Percentiles rank a stretch among this genome's conserved stretches.
phyloP scores from a whole-genome alignment of 2,329 filamentous ascomycete genomes.

The Didymella pinodella region DNA sequence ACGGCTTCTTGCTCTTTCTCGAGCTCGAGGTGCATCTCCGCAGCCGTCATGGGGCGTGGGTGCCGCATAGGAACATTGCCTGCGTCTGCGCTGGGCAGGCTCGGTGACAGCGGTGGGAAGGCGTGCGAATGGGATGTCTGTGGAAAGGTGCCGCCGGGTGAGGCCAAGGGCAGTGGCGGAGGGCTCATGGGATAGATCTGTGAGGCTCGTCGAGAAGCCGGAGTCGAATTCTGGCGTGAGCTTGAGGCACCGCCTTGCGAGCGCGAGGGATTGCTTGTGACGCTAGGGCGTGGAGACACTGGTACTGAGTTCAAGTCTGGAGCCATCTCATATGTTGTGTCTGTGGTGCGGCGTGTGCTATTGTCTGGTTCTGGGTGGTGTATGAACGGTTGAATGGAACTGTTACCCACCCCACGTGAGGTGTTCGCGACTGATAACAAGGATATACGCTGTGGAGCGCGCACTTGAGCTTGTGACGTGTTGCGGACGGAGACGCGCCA shows the following conservation, averaged over 20 bases:
- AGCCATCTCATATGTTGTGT: conserved; percentile 50
- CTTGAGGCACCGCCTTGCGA: conserved; percentile 38
- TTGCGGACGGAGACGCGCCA: conserved; percentile 8
- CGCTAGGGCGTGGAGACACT: conserved; percentile 44
- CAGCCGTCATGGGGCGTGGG: conserved; percentile 84
- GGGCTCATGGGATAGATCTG: conserved; percentile 58
- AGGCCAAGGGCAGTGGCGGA: conserved; percentile 53
- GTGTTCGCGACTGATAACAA: conserved; percentile 6
- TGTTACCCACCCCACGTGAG: conserved; percentile 20
- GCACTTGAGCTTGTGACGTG: conserved; percentile 7
- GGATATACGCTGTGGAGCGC: conserved; percentile 4
- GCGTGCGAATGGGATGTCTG: conserved; percentile 36
- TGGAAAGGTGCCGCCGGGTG: conserved; percentile 45
- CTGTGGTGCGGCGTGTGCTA: conserved; percentile 5
- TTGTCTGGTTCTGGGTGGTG: not conserved
- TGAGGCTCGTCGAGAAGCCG: conserved; percentile 46
- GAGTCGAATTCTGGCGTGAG: conserved; percentile 36
- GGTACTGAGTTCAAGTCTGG: conserved; percentile 59
- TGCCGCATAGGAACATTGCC: conserved; percentile 78
- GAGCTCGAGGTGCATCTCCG: conserved; percentile 86
- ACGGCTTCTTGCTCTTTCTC: conserved; percentile 97
- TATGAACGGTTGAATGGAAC: not conserved
- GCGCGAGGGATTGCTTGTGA: conserved; percentile 28
- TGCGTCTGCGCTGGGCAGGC: conserved; percentile 39
- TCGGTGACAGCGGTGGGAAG: conserved; percentile 50